These are phyloP conservation scores for Globisporangium polare DNA, from an alignment of 352 stramenopile species.

Conservation along the genomic window DNA sequence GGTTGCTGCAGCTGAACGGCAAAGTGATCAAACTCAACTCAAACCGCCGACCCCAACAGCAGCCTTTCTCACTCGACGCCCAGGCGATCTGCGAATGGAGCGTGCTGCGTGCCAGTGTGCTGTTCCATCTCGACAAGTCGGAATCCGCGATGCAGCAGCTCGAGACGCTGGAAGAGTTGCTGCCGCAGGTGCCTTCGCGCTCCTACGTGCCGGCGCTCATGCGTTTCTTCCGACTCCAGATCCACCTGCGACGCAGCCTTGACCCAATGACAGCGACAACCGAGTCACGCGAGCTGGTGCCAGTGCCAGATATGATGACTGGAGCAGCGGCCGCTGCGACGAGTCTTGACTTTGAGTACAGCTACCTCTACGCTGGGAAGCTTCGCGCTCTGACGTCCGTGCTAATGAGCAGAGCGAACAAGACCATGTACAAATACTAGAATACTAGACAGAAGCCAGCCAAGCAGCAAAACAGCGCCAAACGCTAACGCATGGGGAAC, in stretches of 20 bases:
- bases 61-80: constrained; percentile 5
- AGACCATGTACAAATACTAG: background rate
- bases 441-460: too few species aligned
- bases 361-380: constrained; percentile 11
- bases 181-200: constrained; percentile 13
- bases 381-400: constrained; percentile 12
- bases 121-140: constrained; percentile 28
- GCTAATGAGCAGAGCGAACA: constrained; percentile 2
- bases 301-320: background rate
- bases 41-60: background rate
- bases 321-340: background rate
- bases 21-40: constrained; percentile 18
- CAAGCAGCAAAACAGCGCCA: background rate
- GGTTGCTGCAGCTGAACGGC: constrained; percentile 8
- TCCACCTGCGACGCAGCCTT: constrained; percentile 21
- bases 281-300: background rate
- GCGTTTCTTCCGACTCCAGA: constrained; percentile 32
- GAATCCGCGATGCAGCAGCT: constrained; percentile 24
- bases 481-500: background rate
- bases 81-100: constrained; percentile 24
- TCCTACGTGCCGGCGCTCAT: constrained; percentile 34
- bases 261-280: background rate
- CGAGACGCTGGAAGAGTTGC: constrained; percentile 14
- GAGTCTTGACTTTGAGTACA: constrained; percentile 14
- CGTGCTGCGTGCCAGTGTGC: constrained; percentile 29